phyloP scores from a whole-genome alignment of 805 yeast species.

The Tetrapisispora nanseiensis region DNA sequence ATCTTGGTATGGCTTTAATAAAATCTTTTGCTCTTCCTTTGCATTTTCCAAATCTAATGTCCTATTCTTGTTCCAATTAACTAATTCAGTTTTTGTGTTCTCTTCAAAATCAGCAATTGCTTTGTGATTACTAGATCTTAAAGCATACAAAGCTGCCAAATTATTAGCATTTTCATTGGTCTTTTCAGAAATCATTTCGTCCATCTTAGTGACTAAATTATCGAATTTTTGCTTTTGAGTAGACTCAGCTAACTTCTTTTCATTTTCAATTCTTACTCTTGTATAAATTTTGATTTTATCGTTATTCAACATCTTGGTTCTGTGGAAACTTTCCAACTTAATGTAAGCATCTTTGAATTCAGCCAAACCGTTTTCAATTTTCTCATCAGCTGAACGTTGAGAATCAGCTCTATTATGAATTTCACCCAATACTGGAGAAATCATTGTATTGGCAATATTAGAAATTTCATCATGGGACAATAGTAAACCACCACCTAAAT shows the following conservation, averaged over 20 bases:
- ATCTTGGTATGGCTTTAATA: slow-evolving; percentile 36
- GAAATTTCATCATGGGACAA: slow-evolving; percentile 70
- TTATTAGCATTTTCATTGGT: slow-evolving; percentile 37
- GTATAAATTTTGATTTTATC: slow-evolving; percentile 31
- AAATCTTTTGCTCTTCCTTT: slow-evolving; percentile 25
- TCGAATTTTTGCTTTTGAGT: slow-evolving; percentile 39
- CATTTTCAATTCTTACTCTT: slow-evolving; percentile 34
- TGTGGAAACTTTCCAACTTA: slow-evolving; percentile 34
- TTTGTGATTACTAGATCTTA: slow-evolving; percentile 23
- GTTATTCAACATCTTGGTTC: slow-evolving; percentile 32
- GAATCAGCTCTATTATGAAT: slow-evolving; percentile 58
- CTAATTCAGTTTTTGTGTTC: slow-evolving; percentile 16
- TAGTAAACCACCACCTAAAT: slow-evolving; percentile 82
- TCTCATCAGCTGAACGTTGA: slow-evolving; percentile 53
- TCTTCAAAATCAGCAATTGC: slow-evolving; percentile 11
- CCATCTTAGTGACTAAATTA: slow-evolving; percentile 26
- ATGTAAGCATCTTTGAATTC: slow-evolving; percentile 33
- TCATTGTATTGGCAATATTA: slow-evolving; percentile 66
- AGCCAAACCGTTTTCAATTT: slow-evolving; percentile 29
- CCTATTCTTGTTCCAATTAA: slow-evolving; percentile 21
- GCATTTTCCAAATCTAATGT: slow-evolving; percentile 24
- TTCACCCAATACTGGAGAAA: slow-evolving; percentile 73
- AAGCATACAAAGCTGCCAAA: slow-evolving; percentile 27
- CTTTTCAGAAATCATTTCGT: slow-evolving; percentile 29
- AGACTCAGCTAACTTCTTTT: slow-evolving; percentile 27